Evolutionary conservation across 2,329 filamentous ascomycete species (phyloP).

Genomic region (Cadophora gregata): DNA sequence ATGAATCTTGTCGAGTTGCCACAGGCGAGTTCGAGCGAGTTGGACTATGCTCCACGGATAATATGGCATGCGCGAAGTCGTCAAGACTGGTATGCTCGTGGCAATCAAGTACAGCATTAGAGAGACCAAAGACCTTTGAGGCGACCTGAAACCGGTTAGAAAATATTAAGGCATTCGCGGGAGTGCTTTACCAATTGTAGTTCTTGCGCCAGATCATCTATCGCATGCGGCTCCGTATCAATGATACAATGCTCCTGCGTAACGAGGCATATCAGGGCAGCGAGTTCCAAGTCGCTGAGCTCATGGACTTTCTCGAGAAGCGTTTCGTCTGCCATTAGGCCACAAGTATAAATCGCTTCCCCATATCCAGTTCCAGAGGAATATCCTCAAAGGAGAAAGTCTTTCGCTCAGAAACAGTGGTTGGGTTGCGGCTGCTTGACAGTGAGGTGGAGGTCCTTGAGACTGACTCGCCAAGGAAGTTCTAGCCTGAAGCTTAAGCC

Average conservation of each 20-base stretch:
- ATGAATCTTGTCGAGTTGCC: constrained; percentile 42
- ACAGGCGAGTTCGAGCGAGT: constrained; percentile 38
- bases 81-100: constrained; percentile 76
- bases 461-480: constrained; percentile 18
- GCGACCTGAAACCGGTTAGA: constrained; percentile 59
- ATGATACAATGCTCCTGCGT: constrained; percentile 88
- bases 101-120: constrained; percentile 74
- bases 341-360: constrained; percentile 23
- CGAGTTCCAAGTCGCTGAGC: constrained; percentile 87
- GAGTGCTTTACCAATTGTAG: constrained; percentile 65
- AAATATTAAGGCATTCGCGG: not conserved
- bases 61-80: constrained; percentile 75
- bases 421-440: not conserved
- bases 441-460: not conserved
- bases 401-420: not conserved
- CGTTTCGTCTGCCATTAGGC: constrained; percentile 64
- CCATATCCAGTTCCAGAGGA: constrained; percentile 33
- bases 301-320: constrained; percentile 75
- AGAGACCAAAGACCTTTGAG: constrained; percentile 73
- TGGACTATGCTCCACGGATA: constrained; percentile 38
- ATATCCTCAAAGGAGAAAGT: not conserved
- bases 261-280: constrained; percentile 80
- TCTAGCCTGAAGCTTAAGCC: constrained; percentile 41
- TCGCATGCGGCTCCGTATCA: constrained; percentile 66
- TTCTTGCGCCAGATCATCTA: constrained; percentile 76